phyloP scores from a whole-genome alignment of 495 filamentous ascomycete species.

The Penicillium dipodomyicola region DNA sequence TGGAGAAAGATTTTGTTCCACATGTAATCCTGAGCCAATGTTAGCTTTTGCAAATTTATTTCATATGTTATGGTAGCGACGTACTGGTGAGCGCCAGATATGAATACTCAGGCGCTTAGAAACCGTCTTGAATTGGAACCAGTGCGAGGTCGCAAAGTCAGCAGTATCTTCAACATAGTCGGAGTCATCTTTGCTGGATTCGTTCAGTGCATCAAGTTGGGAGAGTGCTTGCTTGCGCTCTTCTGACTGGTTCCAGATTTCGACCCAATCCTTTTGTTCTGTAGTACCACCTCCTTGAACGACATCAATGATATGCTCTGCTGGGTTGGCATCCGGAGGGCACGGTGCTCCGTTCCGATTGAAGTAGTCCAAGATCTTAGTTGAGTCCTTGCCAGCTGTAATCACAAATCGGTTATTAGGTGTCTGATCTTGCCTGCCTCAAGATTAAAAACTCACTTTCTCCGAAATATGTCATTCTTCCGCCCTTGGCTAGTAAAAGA shows the following conservation, averaged over 20 bases:
- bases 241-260: constrained; percentile 53
- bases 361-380: constrained; percentile 57
- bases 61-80: constrained; percentile 20
- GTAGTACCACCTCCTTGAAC: constrained; percentile 32
- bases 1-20: constrained; percentile 45
- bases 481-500: constrained; percentile 51
- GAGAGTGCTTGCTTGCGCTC: constrained; percentile 56
- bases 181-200: constrained; percentile 31
- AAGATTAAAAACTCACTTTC: constrained; percentile 40
- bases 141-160: constrained; percentile 42
- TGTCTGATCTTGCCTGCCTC: neutral
- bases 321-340: constrained; percentile 53
- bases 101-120: constrained; percentile 70
- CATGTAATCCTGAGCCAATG: constrained; percentile 34
- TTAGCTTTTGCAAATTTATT: neutral
- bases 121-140: constrained; percentile 51
- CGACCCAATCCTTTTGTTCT: constrained; percentile 44
- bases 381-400: constrained; percentile 59
- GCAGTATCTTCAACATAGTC: constrained; percentile 48
- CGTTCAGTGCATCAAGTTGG: constrained; percentile 65
- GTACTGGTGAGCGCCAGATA: constrained; percentile 78
- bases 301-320: constrained; percentile 57
- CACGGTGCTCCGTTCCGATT: constrained; percentile 50
- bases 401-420: constrained; percentile 23
- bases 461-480: constrained; percentile 57